Evolutionary conservation across 2,329 filamentous ascomycete genomes (phyloP).

Genomic region (Zymoseptoria ardabiliae): DNA sequence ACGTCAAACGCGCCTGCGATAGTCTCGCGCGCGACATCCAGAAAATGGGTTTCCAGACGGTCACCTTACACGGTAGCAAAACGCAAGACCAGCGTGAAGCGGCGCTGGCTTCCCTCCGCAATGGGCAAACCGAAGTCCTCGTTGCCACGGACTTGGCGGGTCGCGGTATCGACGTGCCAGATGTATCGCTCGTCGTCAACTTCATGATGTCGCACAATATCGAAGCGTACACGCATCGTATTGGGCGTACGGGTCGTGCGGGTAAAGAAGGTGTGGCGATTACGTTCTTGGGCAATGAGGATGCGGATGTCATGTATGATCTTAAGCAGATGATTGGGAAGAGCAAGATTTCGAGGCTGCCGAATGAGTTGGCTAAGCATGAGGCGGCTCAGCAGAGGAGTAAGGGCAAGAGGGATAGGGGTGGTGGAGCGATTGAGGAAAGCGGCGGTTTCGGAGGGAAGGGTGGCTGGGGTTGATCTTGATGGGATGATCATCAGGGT

Average conservation of each 20-base stretch:
- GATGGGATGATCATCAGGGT: neutral
- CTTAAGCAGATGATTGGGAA: conserved; percentile 93
- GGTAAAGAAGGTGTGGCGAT: conserved; percentile 95
- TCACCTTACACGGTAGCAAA: conserved; percentile 91
- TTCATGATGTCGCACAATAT: conserved; percentile 97
- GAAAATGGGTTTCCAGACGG: conserved; percentile 80
- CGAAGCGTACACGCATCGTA: conserved; percentile 91
- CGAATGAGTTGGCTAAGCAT: conserved; percentile 83
- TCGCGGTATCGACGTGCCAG: conserved; percentile 93
- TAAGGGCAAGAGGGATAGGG: conserved; percentile 24
- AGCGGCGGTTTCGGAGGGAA: conserved; percentile 30
- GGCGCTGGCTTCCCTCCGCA: conserved; percentile 75
- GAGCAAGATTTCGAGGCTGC: conserved; percentile 77
- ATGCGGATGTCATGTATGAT: conserved; percentile 81
- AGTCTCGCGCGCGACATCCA: conserved; percentile 91
- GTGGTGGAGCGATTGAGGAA: conserved; percentile 25
- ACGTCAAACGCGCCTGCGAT: conserved; percentile 98
- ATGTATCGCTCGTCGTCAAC: conserved; percentile 90
- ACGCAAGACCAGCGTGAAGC: conserved; percentile 97
- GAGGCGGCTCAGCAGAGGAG: conserved; percentile 76
- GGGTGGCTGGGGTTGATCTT: conserved; percentile 24
- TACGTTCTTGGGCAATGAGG: conserved; percentile 88
- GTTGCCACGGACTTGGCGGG: conserved; percentile 94
- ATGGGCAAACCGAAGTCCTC: conserved; percentile 73
- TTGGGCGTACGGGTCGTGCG: conserved; percentile 93